These are phyloP conservation scores for Aphanomyces cochlioides DNA, from an alignment of 352 stramenopile species.

Conservation along the genomic window DNA sequence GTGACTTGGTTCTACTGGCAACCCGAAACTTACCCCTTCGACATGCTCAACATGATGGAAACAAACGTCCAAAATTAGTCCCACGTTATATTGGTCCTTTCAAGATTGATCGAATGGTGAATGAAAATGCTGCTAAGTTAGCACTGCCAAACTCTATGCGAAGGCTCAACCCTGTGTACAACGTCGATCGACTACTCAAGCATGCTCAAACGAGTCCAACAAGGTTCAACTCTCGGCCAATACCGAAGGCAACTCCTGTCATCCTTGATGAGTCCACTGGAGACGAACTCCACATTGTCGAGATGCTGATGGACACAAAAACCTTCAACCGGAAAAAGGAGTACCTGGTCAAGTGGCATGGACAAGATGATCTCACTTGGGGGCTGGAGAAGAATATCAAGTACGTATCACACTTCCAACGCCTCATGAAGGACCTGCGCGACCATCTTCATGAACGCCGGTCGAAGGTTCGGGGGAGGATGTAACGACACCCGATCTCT, in stretches of 20 bases:
- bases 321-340: neutral
- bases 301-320: neutral
- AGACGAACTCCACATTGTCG: neutral
- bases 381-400: neutral
- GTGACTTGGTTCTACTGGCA: conserved; percentile 1
- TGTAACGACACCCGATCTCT: neutral
- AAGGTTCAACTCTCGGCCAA: conserved; percentile 8
- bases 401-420: neutral
- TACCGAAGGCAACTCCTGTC: conserved; percentile 7
- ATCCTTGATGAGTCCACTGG: neutral
- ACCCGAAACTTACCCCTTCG: conserved; percentile 3
- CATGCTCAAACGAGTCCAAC: too few species aligned
- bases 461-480: neutral
- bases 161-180: neutral
- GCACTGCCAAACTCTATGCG: neutral
- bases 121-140: neutral
- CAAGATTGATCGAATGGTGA: neutral
- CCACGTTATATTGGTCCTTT: conserved; percentile 8
- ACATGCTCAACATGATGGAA: neutral
- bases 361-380: neutral
- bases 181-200: neutral
- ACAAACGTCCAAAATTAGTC: conserved; percentile 8
- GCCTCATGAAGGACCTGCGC: neutral
- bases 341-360: neutral
- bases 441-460: neutral